Evolutionary conservation across 176 grass and related monocot genomes (phyloP).

Genomic region (Oryza nivara): DNA sequence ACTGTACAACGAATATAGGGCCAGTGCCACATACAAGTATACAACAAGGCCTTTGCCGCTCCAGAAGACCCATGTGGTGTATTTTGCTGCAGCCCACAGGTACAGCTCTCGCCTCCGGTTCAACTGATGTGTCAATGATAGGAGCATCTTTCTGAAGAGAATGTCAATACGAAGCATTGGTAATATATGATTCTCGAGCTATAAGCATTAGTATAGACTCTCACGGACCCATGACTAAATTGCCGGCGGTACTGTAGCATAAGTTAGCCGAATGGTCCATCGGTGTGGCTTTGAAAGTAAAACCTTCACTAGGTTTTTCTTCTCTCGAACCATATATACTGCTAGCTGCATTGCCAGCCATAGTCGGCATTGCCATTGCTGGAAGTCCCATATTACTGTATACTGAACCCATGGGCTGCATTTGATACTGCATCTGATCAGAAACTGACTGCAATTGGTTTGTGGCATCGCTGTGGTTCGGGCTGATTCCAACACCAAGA

Average conservation of each 20-base stretch:
- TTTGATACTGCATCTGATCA: conserved; percentile 70
- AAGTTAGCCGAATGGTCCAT: conserved; percentile 77
- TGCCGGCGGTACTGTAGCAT: conserved; percentile 85
- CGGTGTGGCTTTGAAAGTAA: conserved; percentile 81
- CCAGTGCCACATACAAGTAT: conserved; percentile 51
- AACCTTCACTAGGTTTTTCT: conserved; percentile 60
- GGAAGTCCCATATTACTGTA: conserved; percentile 50
- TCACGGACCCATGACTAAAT: conserved; percentile 88
- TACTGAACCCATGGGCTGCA: conserved; percentile 53
- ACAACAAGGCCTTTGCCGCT: conserved; percentile 22
- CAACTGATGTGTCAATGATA: conserved; percentile 37
- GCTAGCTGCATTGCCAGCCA: conserved; percentile 52
- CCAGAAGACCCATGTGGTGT: conserved; percentile 3
- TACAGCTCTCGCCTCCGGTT: conserved; percentile 41
- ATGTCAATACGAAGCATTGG: conserved; percentile 18
- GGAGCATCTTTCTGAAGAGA: conserved; percentile 42
- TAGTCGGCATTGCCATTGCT: conserved; percentile 45
- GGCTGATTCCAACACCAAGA: conserved; percentile 90
- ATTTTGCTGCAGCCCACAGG: conserved; percentile 4
- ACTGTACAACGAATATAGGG: conserved; percentile 76
- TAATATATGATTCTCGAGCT: conserved; percentile 45
- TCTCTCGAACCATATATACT: conserved; percentile 61
- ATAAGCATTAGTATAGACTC: conserved; percentile 13
- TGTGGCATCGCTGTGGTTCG: conserved; percentile 58
- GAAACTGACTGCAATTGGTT: conserved; percentile 45